phyloP scores from a whole-genome alignment of 768 basidiomycete species.

The Suillus variegatus region DNA sequence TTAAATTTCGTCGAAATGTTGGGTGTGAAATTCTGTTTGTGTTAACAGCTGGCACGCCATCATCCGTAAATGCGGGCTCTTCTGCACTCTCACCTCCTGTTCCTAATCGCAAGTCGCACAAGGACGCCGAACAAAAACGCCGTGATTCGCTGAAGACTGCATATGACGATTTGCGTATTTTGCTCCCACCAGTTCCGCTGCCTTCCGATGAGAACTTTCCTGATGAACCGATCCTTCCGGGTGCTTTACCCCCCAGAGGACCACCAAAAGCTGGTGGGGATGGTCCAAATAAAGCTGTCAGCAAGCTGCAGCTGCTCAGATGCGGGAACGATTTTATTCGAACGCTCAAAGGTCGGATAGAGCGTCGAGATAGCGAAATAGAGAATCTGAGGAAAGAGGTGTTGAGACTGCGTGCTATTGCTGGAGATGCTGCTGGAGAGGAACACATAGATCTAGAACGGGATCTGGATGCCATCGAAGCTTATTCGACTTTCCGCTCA shows the following conservation, averaged over 20 bases:
- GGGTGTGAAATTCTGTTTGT: conserved; percentile 9
- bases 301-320: conserved; percentile 88
- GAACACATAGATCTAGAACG: conserved; percentile 27
- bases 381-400: conserved; percentile 66
- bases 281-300: conserved; percentile 94
- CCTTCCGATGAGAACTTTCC: conserved; percentile 72
- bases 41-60: conserved; percentile 35
- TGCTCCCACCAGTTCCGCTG: conserved; percentile 88
- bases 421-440: conserved; percentile 24
- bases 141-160: conserved; percentile 95
- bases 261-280: conserved; percentile 83
- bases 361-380: conserved; percentile 82
- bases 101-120: conserved; percentile 82
- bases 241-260: conserved; percentile 86
- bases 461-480: conserved; percentile 33
- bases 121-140: conserved; percentile 96
- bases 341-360: conserved; percentile 72
- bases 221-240: conserved; percentile 78
- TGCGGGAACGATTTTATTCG: conserved; percentile 91
- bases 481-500: conserved; percentile 22
- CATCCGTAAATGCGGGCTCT: conserved; percentile 26
- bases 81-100: conserved; percentile 35
- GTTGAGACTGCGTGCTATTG: conserved; percentile 48
- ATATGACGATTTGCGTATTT: conserved; percentile 78
- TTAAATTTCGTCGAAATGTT: background rate